These are phyloP conservation scores for Polytrichum commune DNA, from an alignment of 225 moss, liverwort and hornwort genomes.

Conservation along the genomic window DNA sequence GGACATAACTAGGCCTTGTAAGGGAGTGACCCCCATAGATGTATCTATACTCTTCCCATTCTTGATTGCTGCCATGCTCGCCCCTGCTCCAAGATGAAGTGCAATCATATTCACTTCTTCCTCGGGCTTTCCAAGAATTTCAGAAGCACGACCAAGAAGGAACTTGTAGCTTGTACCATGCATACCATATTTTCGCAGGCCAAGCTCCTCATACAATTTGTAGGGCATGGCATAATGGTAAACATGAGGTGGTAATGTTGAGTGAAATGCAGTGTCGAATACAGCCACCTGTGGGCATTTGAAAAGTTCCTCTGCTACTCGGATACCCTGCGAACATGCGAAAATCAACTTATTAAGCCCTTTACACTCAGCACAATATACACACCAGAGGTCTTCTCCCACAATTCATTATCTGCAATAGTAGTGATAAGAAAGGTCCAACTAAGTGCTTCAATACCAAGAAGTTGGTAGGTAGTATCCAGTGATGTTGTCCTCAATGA, in stretches of 20 bases:
- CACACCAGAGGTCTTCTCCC: no score
- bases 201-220: slow-evolving; percentile 69
- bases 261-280: slow-evolving; percentile 92
- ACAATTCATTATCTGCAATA: no score
- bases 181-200: slow-evolving; percentile 79
- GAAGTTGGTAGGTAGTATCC: no score
- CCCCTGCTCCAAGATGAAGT: slow-evolving; percentile 91
- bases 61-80: slow-evolving; percentile 89
- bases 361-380: no score
- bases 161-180: slow-evolving; percentile 91
- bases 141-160: slow-evolving; percentile 60
- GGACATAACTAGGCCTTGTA: slow-evolving; percentile 90
- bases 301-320: slow-evolving; percentile 80
- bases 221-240: slow-evolving; percentile 81
- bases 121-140: slow-evolving; percentile 62
- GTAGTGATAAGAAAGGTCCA: no score
- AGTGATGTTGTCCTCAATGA: no score
- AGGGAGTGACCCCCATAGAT: slow-evolving; percentile 86
- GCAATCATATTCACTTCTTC: slow-evolving; percentile 67
- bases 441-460: no score
- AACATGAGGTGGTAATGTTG: slow-evolving; percentile 73
- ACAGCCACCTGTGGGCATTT: slow-evolving; percentile 97
- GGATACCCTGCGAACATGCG: slow-evolving; percentile 57
- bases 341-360: background rate
- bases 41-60: slow-evolving; percentile 76